phyloP scores from a whole-genome alignment of 225 moss, liverwort and hornwort species.

The Pseudisothecium myosuroides region DNA sequence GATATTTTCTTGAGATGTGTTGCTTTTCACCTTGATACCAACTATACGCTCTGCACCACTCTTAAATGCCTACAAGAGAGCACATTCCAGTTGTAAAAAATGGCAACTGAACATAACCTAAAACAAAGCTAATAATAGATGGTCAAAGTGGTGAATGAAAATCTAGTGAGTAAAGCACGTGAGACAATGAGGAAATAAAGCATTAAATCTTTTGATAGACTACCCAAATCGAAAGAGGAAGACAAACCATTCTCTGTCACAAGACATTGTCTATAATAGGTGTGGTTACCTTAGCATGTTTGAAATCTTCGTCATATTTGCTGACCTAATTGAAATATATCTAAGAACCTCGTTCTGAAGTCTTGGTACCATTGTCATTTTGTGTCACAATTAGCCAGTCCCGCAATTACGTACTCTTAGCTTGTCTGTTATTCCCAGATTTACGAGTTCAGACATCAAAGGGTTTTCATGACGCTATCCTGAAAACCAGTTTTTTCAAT shows the following conservation, averaged over 20 bases:
- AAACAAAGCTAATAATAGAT: neutral
- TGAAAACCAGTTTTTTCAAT: neutral
- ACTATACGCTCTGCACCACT: conserved; percentile 29
- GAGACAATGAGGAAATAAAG: neutral
- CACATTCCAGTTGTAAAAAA: neutral
- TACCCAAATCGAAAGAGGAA: neutral
- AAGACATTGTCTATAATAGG: neutral
- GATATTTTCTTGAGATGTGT: conserved; percentile 12
- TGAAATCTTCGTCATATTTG: neutral
- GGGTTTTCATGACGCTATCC: neutral
- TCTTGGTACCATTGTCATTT: neutral
- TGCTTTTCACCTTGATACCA: conserved; percentile 24
- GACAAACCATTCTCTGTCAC: neutral
- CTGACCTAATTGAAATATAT: neutral
- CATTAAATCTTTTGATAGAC: neutral
- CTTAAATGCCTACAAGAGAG: conserved; percentile 11
- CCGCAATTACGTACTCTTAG: neutral
- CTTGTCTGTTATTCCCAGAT: neutral
- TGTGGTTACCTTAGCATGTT: neutral
- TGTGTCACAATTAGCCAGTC: neutral
- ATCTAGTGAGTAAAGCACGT: neutral
- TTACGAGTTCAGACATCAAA: neutral
- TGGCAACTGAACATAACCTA: neutral
- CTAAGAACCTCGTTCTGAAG: neutral
- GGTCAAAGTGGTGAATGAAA: neutral